Percentiles rank a stretch among this genome's conserved stretches.
These are phyloP conservation scores for Rugosomyces carneus DNA, from an alignment of 1,284 basidiomycete species.

Conservation along the genomic window DNA sequence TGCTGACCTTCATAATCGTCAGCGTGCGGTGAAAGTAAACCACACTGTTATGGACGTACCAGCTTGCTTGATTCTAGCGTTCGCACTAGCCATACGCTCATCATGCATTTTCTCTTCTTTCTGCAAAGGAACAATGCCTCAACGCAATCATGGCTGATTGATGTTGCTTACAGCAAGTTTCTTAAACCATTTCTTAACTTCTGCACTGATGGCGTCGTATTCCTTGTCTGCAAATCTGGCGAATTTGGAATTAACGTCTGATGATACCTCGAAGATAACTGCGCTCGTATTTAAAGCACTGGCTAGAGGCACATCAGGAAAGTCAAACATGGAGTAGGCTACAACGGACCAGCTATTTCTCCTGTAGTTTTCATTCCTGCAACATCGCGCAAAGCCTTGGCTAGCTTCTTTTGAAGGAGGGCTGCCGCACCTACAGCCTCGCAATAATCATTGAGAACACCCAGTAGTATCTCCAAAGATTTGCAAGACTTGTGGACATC, in stretches of 20 bases:
- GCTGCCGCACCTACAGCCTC: slow-evolving; percentile 60
- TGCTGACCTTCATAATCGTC: slow-evolving; percentile 40
- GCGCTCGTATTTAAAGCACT: slow-evolving; percentile 61
- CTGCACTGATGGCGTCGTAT: slow-evolving; percentile 54
- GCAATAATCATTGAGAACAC: slow-evolving; percentile 65
- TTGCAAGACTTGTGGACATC: slow-evolving; percentile 78
- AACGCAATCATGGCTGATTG: slow-evolving; percentile 2
- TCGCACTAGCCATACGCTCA: slow-evolving; percentile 60
- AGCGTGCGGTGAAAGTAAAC: background rate
- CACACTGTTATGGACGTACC: slow-evolving; percentile 31
- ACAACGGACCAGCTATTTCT: slow-evolving; percentile 52
- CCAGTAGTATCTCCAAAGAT: slow-evolving; percentile 61
- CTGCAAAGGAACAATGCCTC: slow-evolving; percentile 29
- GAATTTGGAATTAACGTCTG: slow-evolving; percentile 68
- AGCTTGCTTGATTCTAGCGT: slow-evolving; percentile 71
- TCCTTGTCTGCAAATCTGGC: slow-evolving; percentile 70
- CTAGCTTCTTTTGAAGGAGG: slow-evolving; percentile 65
- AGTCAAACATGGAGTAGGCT: background rate
- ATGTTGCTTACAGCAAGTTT: slow-evolving; percentile 54
- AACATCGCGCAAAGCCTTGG: slow-evolving; percentile 60
- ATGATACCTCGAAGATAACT: slow-evolving; percentile 58
- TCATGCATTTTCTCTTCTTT: slow-evolving; percentile 77
- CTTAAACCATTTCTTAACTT: slow-evolving; percentile 81
- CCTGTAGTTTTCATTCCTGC: slow-evolving; percentile 53
- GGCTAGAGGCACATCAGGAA: slow-evolving; percentile 31